Percentiles rank a stretch among this genome's conserved stretches.
phyloP scores from a whole-genome alignment of 306 rosid genomes.

The Heteromeles arbutifolia region DNA sequence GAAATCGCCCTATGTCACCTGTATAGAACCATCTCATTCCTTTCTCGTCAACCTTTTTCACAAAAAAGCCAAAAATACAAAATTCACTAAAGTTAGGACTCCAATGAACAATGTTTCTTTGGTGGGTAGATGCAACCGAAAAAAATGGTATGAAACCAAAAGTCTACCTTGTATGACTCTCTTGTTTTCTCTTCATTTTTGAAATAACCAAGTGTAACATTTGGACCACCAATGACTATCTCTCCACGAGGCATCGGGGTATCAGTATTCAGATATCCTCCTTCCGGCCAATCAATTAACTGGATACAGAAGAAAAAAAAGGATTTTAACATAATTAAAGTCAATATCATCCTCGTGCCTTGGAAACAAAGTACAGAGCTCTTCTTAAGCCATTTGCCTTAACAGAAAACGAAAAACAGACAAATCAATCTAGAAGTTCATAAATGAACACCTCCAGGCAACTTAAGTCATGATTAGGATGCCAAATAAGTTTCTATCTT shows the following conservation, averaged over 20 bases:
- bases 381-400: neutral
- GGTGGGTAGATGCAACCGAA: neutral
- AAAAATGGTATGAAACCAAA: neutral
- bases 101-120: neutral
- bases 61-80: neutral
- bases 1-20: slow-evolving; percentile 85
- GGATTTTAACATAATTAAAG: neutral
- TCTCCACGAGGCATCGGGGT: slow-evolving; percentile 90
- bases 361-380: neutral
- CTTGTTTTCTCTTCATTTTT: slow-evolving; percentile 84
- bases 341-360: neutral
- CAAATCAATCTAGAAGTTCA: neutral
- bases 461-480: neutral
- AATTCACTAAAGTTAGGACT: neutral
- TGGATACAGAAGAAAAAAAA: slow-evolving; percentile 29
- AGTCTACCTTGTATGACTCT: slow-evolving; percentile 81
- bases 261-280: slow-evolving; percentile 69
- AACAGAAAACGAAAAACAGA: neutral
- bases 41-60: slow-evolving; percentile 70
- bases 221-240: slow-evolving; percentile 91
- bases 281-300: slow-evolving; percentile 91
- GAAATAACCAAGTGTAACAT: slow-evolving; percentile 86
- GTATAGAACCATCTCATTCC: slow-evolving; percentile 95
- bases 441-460: neutral
- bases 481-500: neutral